Percentiles rank a stretch among this genome's conserved stretches.
Evolutionary conservation across 2,329 filamentous ascomycete species (phyloP).

Genomic region (Fusarium pseudograminearum): DNA sequence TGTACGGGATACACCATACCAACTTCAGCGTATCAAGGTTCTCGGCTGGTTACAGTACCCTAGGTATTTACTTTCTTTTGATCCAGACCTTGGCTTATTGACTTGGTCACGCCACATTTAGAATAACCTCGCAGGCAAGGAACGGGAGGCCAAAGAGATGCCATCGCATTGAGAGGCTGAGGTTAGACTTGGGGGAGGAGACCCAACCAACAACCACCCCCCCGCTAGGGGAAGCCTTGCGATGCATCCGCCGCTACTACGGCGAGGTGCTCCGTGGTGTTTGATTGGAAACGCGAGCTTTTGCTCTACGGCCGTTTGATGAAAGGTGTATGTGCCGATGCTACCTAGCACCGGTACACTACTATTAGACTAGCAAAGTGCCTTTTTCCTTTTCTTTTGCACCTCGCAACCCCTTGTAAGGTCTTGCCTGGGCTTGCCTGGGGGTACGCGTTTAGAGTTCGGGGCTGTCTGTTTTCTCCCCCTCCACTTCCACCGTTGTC

Average conservation of each 20-base stretch:
- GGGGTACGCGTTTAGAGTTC: constrained; percentile 23
- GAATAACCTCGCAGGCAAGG: not conserved
- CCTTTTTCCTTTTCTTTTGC: not conserved
- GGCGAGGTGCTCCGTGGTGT: constrained; percentile 9
- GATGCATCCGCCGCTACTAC: constrained; percentile 25
- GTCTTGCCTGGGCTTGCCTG: not conserved
- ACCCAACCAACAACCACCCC: not conserved
- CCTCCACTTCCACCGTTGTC: not conserved
- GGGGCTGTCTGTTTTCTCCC: not conserved
- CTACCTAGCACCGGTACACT: not conserved
- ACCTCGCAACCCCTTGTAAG: constrained; percentile 6
- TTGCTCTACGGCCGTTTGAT: constrained; percentile 17
- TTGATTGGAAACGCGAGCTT: constrained; percentile 18
- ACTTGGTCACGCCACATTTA: not conserved
- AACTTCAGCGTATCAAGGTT: constrained; percentile 12
- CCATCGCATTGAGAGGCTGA: not conserved
- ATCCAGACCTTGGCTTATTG: not conserved
- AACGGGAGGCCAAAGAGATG: not conserved
- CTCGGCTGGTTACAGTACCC: constrained; percentile 13
- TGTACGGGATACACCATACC: constrained; percentile 2
- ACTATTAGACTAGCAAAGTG: not conserved
- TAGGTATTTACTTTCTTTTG: not conserved
- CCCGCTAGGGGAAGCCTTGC: constrained; percentile 34
- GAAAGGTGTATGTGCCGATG: constrained; percentile 28
- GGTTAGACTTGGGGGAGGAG: not conserved